Evolutionary conservation across 305 asterid genomes (phyloP).

Genomic region (Solanum hybrid): DNA sequence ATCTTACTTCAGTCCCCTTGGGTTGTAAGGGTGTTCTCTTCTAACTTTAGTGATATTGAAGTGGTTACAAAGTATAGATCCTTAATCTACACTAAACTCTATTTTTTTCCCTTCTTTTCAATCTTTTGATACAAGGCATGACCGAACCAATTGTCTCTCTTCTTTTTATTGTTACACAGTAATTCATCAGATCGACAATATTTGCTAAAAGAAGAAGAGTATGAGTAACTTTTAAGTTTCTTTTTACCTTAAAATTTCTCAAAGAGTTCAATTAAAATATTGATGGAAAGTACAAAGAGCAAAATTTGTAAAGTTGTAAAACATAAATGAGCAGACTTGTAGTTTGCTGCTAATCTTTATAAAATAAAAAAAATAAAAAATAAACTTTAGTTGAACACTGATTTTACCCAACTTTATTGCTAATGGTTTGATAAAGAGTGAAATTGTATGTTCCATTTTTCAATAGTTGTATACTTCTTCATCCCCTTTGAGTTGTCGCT

Average conservation of each 20-base stretch:
- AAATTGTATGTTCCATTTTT: slow-evolving; percentile 88
- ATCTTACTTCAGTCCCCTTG: no score
- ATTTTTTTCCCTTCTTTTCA: no score
- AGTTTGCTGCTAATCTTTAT: neutral
- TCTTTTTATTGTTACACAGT: no score
- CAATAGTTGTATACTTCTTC: slow-evolving; percentile 77
- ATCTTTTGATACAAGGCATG: no score
- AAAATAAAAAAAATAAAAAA: neutral
- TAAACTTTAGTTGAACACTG: neutral
- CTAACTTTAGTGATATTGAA: no score
- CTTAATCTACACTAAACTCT: no score
- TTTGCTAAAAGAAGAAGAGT: no score
- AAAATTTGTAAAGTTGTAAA: neutral
- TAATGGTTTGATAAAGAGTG: slow-evolving; percentile 63
- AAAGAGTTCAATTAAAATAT: neutral
- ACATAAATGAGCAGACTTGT: neutral
- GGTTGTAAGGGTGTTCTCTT: no score
- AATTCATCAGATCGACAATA: no score
- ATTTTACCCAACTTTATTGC: slow-evolving; percentile 46
- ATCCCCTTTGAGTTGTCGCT: slow-evolving; percentile 91
- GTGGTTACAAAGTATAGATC: no score
- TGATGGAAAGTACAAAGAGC: neutral
- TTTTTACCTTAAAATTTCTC: neutral
- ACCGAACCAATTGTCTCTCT: no score
- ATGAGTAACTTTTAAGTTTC: no score